Base-by-base conservation (phyloP, 345 rosid species). In the Passiflora organensis region DNA sequence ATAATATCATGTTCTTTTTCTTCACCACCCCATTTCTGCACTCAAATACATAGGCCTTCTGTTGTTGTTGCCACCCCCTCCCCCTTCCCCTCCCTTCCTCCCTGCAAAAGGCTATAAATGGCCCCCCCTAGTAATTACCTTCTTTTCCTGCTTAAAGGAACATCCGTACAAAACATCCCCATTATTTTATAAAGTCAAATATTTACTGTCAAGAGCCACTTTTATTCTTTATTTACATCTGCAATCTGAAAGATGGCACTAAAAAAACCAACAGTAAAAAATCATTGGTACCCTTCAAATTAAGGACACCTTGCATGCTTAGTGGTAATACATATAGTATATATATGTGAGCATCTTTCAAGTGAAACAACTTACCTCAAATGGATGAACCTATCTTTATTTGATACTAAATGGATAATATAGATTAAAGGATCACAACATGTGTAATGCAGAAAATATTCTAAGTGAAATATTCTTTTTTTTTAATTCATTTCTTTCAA, bases 1-100 rank as follows among this genome's bases (percentile, higher is more conserved):
- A 70, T 62, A 58, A 73, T 37, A 66, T 68, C 72, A 19, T 66
- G 75, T 60, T 63, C 49, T 60, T 64, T 71, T 69, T 53, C 60
- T 52, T 52, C 39, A 56, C 16, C 51, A 13, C 49, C 18, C 13
- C 23, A 1, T 23, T 22, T 37, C 8, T 57, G 20, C 45, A 13
- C 44, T 59, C 39, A n/a, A 47, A 42, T 24, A 36, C 64, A 47
- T 36, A 16, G n/a, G n/a, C n/a, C n/a, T 43, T 39, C 43, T 52
- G 2, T n/a, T n/a, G n/a, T n/a, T 23, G 36, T 23, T 15, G 34
- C 42, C 60, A n/a, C 42, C 14, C 23, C 23, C 16, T 51, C 6
- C 44, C 6, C 44, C 5, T 10, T 15, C 6, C 19, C 15, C 17
- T 12, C 24, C 36, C 36, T 36, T 51, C 34, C 39, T 2, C 13